A percentile compares a stretch with the other conserved stretches of the same genome.
Evolutionary conservation across 805 yeast species (phyloP).

Genomic region (Yarrowia alimentaria): DNA sequence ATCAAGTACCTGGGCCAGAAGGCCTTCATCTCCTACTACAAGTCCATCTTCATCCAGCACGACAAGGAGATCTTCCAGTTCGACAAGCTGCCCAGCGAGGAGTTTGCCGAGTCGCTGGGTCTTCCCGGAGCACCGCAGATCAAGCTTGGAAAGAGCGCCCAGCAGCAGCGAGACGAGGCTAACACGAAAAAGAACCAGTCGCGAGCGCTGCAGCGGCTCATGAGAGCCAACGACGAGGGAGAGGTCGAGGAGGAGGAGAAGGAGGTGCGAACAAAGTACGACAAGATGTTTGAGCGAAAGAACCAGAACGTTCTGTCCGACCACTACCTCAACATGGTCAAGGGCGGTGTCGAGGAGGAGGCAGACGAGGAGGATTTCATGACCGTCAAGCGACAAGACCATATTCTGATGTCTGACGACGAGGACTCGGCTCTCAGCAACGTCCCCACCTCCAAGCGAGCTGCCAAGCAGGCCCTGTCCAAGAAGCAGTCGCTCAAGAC

Average conservation of each 20-base stretch:
- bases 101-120: conserved; percentile 83
- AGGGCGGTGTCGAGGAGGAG: conserved; percentile 45
- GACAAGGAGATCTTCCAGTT: conserved; percentile 84
- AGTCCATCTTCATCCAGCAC: conserved; percentile 79
- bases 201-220: conserved; percentile 59
- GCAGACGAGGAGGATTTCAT: conserved; percentile 71
- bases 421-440: conserved; percentile 41
- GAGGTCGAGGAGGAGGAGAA: conserved; percentile 42
- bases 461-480: conserved; percentile 79
- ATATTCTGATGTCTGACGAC: conserved; percentile 56
- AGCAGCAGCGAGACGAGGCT: conserved; percentile 49
- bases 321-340: conserved; percentile 75
- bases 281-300: conserved; percentile 91
- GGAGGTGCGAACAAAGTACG: conserved; percentile 80
- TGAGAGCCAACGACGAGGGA: conserved; percentile 67
- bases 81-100: conserved; percentile 74
- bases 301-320: conserved; percentile 91
- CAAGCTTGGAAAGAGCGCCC: conserved; percentile 51
- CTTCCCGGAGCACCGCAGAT: conserved; percentile 95
- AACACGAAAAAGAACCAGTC: conserved; percentile 73
- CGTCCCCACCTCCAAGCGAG: conserved; percentile 75
- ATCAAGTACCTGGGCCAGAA: conserved; percentile 92
- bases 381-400: conserved; percentile 74
- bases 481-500: conserved; percentile 67
- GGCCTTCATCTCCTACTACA: conserved; percentile 88